These are phyloP conservation scores for Sarcocystis neurona DNA, from an alignment of 169 alveolate species.

Conservation along the genomic window DNA sequence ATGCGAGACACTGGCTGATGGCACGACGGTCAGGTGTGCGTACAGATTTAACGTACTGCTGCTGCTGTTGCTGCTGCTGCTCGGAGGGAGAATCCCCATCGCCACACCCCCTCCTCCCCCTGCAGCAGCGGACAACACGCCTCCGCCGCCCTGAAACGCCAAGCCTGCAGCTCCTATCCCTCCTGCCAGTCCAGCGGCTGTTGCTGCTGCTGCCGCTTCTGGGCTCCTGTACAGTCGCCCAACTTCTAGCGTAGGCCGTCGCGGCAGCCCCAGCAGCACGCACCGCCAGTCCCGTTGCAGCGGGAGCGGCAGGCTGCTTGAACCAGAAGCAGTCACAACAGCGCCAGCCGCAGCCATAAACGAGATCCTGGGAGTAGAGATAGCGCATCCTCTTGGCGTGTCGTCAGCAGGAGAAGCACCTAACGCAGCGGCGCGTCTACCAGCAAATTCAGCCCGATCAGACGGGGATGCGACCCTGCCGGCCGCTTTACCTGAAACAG, in stretches of 20 bases:
- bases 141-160: too few species aligned
- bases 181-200: neutral
- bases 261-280: constrained; percentile 54
- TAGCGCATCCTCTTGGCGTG: too few species aligned
- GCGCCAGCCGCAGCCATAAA: neutral
- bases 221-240: constrained; percentile 42
- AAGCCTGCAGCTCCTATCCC: too few species aligned
- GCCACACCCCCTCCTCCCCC: neutral
- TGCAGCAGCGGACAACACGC: neutral
- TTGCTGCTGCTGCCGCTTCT: constrained; percentile 20
- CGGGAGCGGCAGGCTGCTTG: constrained; percentile 13
- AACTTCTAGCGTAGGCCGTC: constrained; percentile 58
- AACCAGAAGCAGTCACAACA: neutral
- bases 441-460: too few species aligned
- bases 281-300: constrained; percentile 67
- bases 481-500: too few species aligned
- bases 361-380: too few species aligned
- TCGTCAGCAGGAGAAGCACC: too few species aligned
- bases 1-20: too few species aligned
- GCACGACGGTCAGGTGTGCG: constrained; percentile 19
- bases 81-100: neutral
- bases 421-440: too few species aligned
- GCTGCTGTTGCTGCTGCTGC: too few species aligned
- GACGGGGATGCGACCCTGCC: too few species aligned
- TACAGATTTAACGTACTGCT: neutral